A percentile compares a stretch with the other conserved stretches of the same genome.
These are phyloP conservation scores for Stemphylium beticola DNA, from an alignment of 2,329 filamentous ascomycete species.

Conservation along the genomic window DNA sequence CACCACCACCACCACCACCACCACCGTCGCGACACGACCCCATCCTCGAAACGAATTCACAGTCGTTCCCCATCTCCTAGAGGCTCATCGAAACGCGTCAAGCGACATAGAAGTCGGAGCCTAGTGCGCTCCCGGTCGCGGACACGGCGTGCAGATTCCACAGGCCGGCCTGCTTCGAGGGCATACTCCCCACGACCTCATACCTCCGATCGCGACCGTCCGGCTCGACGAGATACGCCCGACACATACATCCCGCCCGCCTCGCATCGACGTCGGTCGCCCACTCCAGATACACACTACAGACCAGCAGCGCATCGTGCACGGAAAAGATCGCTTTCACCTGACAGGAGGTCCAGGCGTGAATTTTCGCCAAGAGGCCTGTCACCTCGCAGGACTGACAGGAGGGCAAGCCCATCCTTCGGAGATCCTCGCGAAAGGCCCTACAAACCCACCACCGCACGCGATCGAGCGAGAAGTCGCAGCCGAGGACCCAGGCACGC, in stretches of 20 bases:
- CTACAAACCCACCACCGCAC: slow-evolving; percentile 23
- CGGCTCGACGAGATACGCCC: slow-evolving; percentile 43
- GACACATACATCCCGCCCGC: slow-evolving; percentile 43
- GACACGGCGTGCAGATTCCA: slow-evolving; percentile 39
- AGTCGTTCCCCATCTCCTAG: slow-evolving; percentile 46
- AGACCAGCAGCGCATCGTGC: slow-evolving; percentile 36
- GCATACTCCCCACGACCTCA: slow-evolving; percentile 40
- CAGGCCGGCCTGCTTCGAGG: slow-evolving; percentile 36
- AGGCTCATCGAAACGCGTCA: slow-evolving; percentile 42
- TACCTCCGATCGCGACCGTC: slow-evolving; percentile 42
- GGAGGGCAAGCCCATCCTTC: slow-evolving; percentile 32
- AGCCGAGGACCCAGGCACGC: slow-evolving; percentile 33
- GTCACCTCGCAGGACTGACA: slow-evolving; percentile 40
- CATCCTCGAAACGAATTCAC: slow-evolving; percentile 49
- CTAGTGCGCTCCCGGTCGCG: slow-evolving; percentile 43
- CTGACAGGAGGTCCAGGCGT: slow-evolving; percentile 39
- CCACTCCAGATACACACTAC: slow-evolving; percentile 50
- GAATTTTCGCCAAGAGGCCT: slow-evolving; percentile 35
- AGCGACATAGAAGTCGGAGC: slow-evolving; percentile 46
- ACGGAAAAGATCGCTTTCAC: slow-evolving; percentile 42
- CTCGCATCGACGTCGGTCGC: slow-evolving; percentile 49
- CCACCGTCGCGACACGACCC: slow-evolving; percentile 41
- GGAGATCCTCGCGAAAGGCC: slow-evolving; percentile 28
- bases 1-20: slow-evolving; percentile 44
- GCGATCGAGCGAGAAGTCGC: slow-evolving; percentile 33